Evolutionary conservation across 208 protist species (phyloP), one percentile per base, ranked within the genome.

Genomic region (Leishmania gerbilli): DNA sequence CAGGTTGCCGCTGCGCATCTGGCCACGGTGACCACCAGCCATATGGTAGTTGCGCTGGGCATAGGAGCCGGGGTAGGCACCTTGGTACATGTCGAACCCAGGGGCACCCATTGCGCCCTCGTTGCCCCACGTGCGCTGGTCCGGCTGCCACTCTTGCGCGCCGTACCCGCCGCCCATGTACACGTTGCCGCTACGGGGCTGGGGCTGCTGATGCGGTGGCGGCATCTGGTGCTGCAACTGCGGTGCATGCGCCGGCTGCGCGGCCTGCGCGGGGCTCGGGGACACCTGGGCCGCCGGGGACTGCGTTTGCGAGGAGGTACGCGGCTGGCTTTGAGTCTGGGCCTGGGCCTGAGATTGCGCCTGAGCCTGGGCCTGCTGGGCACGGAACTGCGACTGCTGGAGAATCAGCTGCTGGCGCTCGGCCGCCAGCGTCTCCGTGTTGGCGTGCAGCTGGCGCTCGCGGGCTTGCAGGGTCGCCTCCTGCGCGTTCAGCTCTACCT

Each of bases 401-500:
- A 88, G 83, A 55, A 85, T 69, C 45, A 92, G 77, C 77, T 90
- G 87, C 47, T 71, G 31, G n/a, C 86, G 82, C 71, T 89, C 79
- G 58, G 82, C 55, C 2, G 78, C 71, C 79, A 91, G 72, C 80
- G 85, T 45, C 77, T 92, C 76, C 51, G 47, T 81, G 77, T 91
- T 85, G 15, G 79, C 83, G 49, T 85, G 72, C 58, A 96, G 79
- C 62, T 85, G 87, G 9, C 88, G 87, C 60, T 78, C 83, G 77
- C 86, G 83, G 40, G 71, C 76, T 60, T 83, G 53, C 37, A 94
- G 79, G 40, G 80, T 79, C 4, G 79, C 78, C 84, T 88, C 83
- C 72, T 86, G 88, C 53, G 87, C 82, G 64, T 85, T 84, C 53
- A 93, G 62, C 72, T 95, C 88, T 76, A 84, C 76, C 49, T 92